These are phyloP conservation scores for Suhomyces kunorum DNA, from an alignment of 1,139 yeast species.

Conservation along the genomic window DNA sequence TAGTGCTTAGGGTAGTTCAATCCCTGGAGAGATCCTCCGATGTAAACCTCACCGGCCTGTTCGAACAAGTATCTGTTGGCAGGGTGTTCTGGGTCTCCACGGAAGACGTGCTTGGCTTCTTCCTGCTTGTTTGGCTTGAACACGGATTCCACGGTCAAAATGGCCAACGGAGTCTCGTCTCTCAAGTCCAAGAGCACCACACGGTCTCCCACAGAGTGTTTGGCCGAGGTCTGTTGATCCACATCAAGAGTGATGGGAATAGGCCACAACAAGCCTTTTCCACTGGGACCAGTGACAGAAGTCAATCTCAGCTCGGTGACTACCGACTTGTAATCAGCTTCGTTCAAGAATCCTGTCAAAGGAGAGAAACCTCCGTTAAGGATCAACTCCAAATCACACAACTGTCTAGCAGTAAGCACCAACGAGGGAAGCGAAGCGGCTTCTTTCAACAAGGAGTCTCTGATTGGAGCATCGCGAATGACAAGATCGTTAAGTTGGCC, in stretches of 20 bases:
- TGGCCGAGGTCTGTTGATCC: slow-evolving; percentile 50
- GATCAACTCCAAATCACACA: slow-evolving; percentile 90
- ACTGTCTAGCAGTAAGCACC: slow-evolving; percentile 78
- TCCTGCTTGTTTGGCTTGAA: slow-evolving; percentile 75
- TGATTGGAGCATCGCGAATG: slow-evolving; percentile 72
- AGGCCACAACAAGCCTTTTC: slow-evolving; percentile 80
- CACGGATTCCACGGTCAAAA: slow-evolving; percentile 74
- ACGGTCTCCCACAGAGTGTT: slow-evolving; percentile 57
- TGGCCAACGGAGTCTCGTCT: slow-evolving; percentile 78
- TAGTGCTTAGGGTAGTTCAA: slow-evolving; percentile 83
- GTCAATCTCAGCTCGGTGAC: slow-evolving; percentile 75
- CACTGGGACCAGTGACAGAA: slow-evolving; percentile 37
- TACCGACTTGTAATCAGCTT: slow-evolving; percentile 79
- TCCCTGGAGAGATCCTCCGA: slow-evolving; percentile 89
- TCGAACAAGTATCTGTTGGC: slow-evolving; percentile 75
- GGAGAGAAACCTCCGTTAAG: slow-evolving; percentile 96
- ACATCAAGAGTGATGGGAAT: slow-evolving; percentile 93
- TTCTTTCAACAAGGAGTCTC: slow-evolving; percentile 58
- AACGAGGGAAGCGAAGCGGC: slow-evolving; percentile 49
- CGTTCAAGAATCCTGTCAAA: slow-evolving; percentile 77
- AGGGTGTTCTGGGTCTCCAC: slow-evolving; percentile 98
- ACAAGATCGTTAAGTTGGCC: slow-evolving; percentile 84
- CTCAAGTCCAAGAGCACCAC: slow-evolving; percentile 79
- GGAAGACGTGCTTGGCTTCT: slow-evolving; percentile 85
- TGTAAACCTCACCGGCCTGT: slow-evolving; percentile 77